Percentiles rank a stretch among this genome's conserved stretches.
Conservation (phyloP, 129 eudicot species). For the Kitagawia praeruptora region DNA sequence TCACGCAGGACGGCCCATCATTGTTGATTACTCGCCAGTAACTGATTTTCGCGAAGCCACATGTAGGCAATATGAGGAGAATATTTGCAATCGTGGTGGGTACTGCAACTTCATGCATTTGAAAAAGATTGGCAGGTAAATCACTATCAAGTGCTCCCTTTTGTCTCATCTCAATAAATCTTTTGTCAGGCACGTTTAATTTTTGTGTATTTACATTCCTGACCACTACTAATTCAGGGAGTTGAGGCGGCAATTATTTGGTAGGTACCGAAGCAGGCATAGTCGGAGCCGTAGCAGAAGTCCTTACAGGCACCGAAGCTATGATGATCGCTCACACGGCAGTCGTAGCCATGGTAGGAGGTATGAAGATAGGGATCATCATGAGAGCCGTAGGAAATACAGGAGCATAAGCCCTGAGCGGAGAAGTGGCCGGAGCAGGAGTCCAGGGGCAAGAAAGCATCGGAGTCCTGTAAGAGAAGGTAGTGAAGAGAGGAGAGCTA, state of each 20-base stretch:
- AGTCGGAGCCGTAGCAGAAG: constrained; percentile 67
- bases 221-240: constrained; percentile 32
- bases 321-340: constrained; percentile 60
- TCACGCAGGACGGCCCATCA: constrained; percentile 13
- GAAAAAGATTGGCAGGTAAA: constrained; percentile 28
- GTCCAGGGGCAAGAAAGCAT: constrained; percentile 57
- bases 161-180: background rate
- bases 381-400: constrained; percentile 67
- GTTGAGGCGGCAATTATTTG: constrained; percentile 62
- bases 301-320: constrained; percentile 74
- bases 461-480: constrained; percentile 65
- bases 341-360: constrained; percentile 61
- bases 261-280: constrained; percentile 59
- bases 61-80: constrained; percentile 35
- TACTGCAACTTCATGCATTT: constrained; percentile 41
- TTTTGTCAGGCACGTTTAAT: background rate
- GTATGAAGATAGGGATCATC: constrained; percentile 60
- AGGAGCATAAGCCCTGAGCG: constrained; percentile 60
- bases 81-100: constrained; percentile 34
- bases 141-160: background rate
- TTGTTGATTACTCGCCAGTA: constrained; percentile 32
- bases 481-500: constrained; percentile 92
- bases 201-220: background rate
- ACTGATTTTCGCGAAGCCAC: constrained; percentile 42
- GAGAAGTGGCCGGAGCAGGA: constrained; percentile 60